phyloP scores from a whole-genome alignment of 2,329 filamentous ascomycete species.

The Aspergillus costaricaensis region DNA sequence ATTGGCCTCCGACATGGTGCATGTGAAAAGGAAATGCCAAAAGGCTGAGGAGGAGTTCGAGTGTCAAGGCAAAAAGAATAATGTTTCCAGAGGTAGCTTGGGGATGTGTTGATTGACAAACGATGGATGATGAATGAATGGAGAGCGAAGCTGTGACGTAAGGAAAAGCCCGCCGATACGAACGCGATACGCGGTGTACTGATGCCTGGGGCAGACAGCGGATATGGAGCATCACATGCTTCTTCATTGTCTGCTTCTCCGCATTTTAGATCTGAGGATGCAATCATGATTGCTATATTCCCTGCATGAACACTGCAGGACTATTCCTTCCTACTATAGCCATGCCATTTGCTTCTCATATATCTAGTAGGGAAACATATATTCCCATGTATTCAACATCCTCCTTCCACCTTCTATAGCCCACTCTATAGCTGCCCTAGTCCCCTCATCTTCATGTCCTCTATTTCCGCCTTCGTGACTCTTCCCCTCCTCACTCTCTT shows the following conservation, averaged over 20 bases:
- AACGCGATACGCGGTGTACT: not conserved
- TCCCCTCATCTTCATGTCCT: conserved; percentile 29
- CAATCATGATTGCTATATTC: not conserved
- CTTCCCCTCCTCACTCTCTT: conserved; percentile 65
- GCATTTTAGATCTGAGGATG: not conserved
- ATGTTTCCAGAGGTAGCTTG: not conserved
- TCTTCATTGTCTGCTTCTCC: not conserved
- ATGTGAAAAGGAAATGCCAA: not conserved
- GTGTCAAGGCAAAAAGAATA: not conserved
- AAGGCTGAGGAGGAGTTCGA: not conserved
- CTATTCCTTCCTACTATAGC: not conserved
- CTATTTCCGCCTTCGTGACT: conserved; percentile 47
- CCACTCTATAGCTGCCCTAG: not conserved
- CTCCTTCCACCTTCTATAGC: not conserved
- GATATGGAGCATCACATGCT: conserved; percentile 7
- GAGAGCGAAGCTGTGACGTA: conserved; percentile 2
- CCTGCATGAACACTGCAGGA: too few species aligned
- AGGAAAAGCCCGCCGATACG: not conserved
- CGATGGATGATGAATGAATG: too few species aligned
- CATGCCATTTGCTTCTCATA: not conserved
- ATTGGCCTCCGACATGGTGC: conserved; percentile 6
- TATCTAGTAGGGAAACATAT: not conserved
- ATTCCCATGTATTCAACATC: not conserved
- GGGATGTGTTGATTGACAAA: not conserved
- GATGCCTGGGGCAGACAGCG: conserved; percentile 7